Percentiles rank a stretch among this genome's conserved stretches.
Conservation (phyloP, 2,329 filamentous ascomycete genomes). For the Cercospora sesami region DNA sequence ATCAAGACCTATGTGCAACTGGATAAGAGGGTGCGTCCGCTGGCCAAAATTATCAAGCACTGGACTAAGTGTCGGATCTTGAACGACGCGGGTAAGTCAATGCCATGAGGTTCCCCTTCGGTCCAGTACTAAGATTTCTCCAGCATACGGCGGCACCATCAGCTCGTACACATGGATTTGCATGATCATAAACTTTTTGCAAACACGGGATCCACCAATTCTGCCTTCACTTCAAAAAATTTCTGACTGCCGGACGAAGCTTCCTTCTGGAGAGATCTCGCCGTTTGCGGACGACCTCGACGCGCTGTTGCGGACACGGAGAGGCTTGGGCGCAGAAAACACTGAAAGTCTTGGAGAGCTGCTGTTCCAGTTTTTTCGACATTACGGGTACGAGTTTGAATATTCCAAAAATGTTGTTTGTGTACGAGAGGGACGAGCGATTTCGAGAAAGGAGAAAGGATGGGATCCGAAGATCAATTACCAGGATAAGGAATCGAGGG, state of each 20-base stretch:
- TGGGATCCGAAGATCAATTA: constrained; percentile 66
- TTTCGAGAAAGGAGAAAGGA: constrained; percentile 81
- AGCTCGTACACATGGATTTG: constrained; percentile 99
- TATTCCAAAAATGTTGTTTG: constrained; percentile 84
- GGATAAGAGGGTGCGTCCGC: constrained; percentile 81
- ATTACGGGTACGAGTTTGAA: constrained; percentile 90
- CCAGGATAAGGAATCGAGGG: constrained; percentile 53
- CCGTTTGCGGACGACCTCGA: constrained; percentile 86
- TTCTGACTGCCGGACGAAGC: constrained; percentile 60
- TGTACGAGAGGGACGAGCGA: constrained; percentile 73
- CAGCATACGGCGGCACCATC: constrained; percentile 87
- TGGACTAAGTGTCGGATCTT: constrained; percentile 92
- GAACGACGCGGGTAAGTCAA: constrained; percentile 84
- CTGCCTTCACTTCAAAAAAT: constrained; percentile 81
- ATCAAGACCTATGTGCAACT: constrained; percentile 95
- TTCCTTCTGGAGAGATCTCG: constrained; percentile 65
- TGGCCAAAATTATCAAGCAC: constrained; percentile 97
- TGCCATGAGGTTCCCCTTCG: no score
- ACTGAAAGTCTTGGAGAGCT: constrained; percentile 79
- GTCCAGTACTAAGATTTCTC: constrained; percentile 21
- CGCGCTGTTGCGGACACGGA: constrained; percentile 50
- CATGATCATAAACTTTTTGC: constrained; percentile 93
- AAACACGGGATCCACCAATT: constrained; percentile 79
- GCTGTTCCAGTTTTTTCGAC: constrained; percentile 93
- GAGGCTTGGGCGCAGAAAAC: constrained; percentile 74